Evolutionary conservation across 2,329 filamentous ascomycete species (phyloP).

Genomic region (Ascochyta fabae): DNA sequence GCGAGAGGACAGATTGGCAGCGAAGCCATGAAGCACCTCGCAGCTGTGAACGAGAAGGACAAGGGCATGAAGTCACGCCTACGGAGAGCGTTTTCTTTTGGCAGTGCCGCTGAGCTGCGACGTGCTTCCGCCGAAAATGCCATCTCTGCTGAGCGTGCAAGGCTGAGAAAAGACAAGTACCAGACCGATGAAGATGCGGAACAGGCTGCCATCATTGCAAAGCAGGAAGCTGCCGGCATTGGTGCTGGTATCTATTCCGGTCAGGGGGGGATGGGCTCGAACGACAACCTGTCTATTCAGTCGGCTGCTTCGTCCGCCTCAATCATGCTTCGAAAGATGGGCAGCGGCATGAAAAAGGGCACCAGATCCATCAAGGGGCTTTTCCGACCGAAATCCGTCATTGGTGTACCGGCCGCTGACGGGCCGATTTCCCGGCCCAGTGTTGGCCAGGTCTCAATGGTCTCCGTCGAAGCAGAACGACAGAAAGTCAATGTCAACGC

Average conservation of each 20-base stretch:
- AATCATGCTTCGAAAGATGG: conserved; percentile 98
- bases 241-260: conserved; percentile 94
- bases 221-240: conserved; percentile 90
- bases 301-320: conserved; percentile 90
- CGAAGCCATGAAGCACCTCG: conserved; percentile 81
- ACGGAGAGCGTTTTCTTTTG: conserved; percentile 93
- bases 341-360: conserved; percentile 95
- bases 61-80: conserved; percentile 86
- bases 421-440: conserved; percentile 68
- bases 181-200: conserved; percentile 79
- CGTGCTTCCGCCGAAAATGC: conserved; percentile 73
- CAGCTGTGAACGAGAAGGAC: conserved; percentile 85
- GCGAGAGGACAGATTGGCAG: conserved; percentile 53
- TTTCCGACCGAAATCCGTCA: conserved; percentile 91
- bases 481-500: conserved; percentile 80
- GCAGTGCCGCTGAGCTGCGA: conserved; percentile 88
- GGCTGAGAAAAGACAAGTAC: conserved; percentile 57
- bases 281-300: conserved; percentile 90
- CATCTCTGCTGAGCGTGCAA: conserved; percentile 57
- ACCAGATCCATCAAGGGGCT: conserved; percentile 89
- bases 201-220: conserved; percentile 87
- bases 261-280: conserved; percentile 87
- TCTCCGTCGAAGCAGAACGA: conserved; percentile 92
- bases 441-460: conserved; percentile 88
- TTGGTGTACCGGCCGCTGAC: conserved; percentile 78